Conservation (phyloP, 208 protist species). For the Crithidia fasciculata region DNA sequence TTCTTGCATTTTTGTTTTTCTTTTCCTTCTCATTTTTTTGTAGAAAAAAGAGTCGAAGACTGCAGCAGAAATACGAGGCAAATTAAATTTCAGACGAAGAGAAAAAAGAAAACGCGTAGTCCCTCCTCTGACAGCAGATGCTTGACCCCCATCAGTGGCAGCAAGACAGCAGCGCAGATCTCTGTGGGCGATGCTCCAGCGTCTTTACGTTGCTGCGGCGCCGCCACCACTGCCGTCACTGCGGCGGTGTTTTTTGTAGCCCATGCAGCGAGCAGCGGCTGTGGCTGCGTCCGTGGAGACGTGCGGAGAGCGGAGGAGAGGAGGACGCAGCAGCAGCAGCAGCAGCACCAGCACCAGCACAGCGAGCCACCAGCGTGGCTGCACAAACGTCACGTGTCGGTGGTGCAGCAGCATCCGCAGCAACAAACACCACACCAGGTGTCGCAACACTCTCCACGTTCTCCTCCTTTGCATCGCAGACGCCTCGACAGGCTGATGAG, state of each 20-base stretch:
- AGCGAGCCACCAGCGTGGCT: too few relatives aligned
- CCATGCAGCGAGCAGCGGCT: constrained; percentile 33
- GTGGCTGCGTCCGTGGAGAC: constrained; percentile 40
- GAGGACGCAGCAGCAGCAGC: too few relatives aligned
- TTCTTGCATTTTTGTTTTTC: constrained; percentile 23
- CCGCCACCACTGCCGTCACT: constrained; percentile 63
- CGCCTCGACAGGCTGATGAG: background rate
- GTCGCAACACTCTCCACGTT: background rate
- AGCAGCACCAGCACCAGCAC: too few relatives aligned
- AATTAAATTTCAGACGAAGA: too few relatives aligned
- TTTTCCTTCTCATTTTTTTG: constrained; percentile 15
- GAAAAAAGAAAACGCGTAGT: too few relatives aligned
- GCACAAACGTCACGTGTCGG: too few relatives aligned
- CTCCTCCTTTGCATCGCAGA: background rate
- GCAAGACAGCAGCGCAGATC: constrained; percentile 21
- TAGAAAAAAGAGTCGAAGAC: background rate
- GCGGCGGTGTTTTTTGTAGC: constrained; percentile 48
- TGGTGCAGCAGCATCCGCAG: too few relatives aligned
- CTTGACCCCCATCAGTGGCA: constrained; percentile 37
- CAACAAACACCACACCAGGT: background rate
- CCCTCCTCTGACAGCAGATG: constrained; percentile 18
- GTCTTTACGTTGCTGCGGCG: constrained; percentile 41
- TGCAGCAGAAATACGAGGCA: too few relatives aligned
- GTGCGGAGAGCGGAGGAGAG: too few relatives aligned
- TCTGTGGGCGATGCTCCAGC: constrained; percentile 27